Evolutionary conservation across 345 rosid species (phyloP), one percentile per base, ranked within the genome.

Genomic region (Brassica juncea): DNA sequence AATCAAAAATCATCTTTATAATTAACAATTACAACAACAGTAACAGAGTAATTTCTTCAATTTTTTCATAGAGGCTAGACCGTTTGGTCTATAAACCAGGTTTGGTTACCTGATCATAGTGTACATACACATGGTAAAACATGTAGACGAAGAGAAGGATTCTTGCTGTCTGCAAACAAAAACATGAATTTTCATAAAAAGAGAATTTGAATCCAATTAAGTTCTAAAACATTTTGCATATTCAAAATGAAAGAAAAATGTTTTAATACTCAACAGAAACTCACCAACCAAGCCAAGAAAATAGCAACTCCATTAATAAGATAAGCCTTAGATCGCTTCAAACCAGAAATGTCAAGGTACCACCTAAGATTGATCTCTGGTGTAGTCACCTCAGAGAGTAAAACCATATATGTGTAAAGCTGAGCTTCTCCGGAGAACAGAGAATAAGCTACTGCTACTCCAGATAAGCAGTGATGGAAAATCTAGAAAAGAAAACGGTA

Each of bases 321-420:
- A 86, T 94, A 94, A 8, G 88, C 85, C 7, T 25, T 77, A 68
- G 97, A 94, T 69, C 84, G 83, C 86, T 94, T 94, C 87, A 94
- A 79, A 70, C 98, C 97, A 74, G 92, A 83, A 10, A 72, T 88
- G 58, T 94, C 97, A 72, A 94, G 92, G 72, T 79, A 88, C 98
- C 98, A 94, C 89, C 97, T 91, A 86, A 94, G 71, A 81, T 94
- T 89, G 59, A 94, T 85, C 87, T 83, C 97, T 2, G 98, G 98
- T 42, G 97, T 91, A 6, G 97, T 94, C 68, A 89, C 82, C 85
- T 92, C 98, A 6, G 97, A 92, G 78, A 92, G 83, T 54, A 94
- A 88, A 78, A 88, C 88, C 97, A 92, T 89, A 81, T 80, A 94
- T n/a, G 89, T 86, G 60, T 94, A 92, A 59, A 94, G 73, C 76